Evolutionary conservation across 352 stramenopile genomes (phyloP).

Genomic region (Phytophthora pisi): DNA sequence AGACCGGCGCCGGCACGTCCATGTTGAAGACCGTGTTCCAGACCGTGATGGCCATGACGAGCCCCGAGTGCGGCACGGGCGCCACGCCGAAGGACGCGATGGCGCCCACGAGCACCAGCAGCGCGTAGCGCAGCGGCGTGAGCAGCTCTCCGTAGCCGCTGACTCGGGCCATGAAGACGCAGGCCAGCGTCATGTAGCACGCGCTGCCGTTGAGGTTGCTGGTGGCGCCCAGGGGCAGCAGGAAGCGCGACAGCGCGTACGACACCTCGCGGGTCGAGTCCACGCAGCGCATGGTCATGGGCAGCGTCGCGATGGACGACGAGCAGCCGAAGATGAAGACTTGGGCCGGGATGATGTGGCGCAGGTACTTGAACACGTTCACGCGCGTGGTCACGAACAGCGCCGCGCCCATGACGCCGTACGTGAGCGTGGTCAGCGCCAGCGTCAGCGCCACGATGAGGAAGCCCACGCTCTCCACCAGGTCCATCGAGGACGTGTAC

Average conservation of each 20-base stretch:
- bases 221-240: conserved; percentile 69
- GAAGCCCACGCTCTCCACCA: conserved; percentile 60
- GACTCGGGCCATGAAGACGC: conserved; percentile 76
- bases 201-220: conserved; percentile 76
- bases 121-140: conserved; percentile 55
- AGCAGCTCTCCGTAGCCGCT: conserved; percentile 53
- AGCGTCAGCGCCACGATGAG: conserved; percentile 51
- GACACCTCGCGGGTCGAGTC: conserved; percentile 71
- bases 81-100: conserved; percentile 76
- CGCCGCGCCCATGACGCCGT: conserved; percentile 56
- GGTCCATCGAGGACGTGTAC: conserved; percentile 46
- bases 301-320: conserved; percentile 80
- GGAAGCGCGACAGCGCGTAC: conserved; percentile 60
- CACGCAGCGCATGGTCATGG: conserved; percentile 79
- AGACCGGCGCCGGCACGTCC: conserved; percentile 52
- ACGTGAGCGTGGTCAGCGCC: conserved; percentile 50
- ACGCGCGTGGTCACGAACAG: conserved; percentile 63
- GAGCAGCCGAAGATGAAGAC: conserved; percentile 81
- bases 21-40: conserved; percentile 72
- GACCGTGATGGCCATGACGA: conserved; percentile 84
- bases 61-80: conserved; percentile 67
- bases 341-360: conserved; percentile 70
- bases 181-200: conserved; percentile 76
- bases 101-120: conserved; percentile 63
- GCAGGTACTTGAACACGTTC: conserved; percentile 72